A percentile compares a stretch with the other conserved stretches of the same genome.
phyloP scores from a whole-genome alignment of 2,329 filamentous ascomycete species.

The Neobulgaria alba region DNA sequence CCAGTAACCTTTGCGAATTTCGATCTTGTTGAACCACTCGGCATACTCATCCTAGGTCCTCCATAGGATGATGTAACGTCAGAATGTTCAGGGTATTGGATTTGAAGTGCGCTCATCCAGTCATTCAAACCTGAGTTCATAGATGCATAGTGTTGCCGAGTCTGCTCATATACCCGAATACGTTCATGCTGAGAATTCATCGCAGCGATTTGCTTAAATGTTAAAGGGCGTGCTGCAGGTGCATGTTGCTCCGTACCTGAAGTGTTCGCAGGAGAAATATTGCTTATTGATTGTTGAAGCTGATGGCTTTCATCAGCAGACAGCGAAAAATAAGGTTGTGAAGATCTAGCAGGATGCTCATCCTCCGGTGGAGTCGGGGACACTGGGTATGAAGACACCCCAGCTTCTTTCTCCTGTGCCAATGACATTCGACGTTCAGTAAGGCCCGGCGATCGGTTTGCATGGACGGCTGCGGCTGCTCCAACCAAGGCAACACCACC shows the following conservation, averaged over 20 bases:
- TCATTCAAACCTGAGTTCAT: constrained; percentile 66
- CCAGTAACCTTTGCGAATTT: constrained; percentile 16
- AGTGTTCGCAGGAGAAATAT: constrained; percentile 12
- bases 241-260: constrained; percentile 5
- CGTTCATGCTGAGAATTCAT: constrained; percentile 58
- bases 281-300: constrained; percentile 6
- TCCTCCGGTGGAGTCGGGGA: constrained; percentile 33
- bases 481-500: constrained; percentile 10
- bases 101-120: constrained; percentile 43
- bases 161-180: constrained; percentile 64
- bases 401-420: constrained; percentile 37
- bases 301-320: constrained; percentile 7
- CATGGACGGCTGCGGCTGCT: constrained; percentile 5
- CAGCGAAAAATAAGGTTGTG: constrained; percentile 13
- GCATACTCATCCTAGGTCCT: constrained; percentile 10
- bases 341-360: constrained; percentile 31
- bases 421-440: constrained; percentile 30
- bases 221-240: constrained; percentile 9
- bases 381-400: constrained; percentile 29
- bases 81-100: constrained; percentile 40
- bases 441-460: constrained; percentile 1
- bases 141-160: constrained; percentile 59
- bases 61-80: constrained; percentile 25
- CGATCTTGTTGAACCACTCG: constrained; percentile 13
- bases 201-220: constrained; percentile 69